Evolutionary conservation across 257 asterid species (phyloP).

Genomic region (Solanum pinnatisectum): DNA sequence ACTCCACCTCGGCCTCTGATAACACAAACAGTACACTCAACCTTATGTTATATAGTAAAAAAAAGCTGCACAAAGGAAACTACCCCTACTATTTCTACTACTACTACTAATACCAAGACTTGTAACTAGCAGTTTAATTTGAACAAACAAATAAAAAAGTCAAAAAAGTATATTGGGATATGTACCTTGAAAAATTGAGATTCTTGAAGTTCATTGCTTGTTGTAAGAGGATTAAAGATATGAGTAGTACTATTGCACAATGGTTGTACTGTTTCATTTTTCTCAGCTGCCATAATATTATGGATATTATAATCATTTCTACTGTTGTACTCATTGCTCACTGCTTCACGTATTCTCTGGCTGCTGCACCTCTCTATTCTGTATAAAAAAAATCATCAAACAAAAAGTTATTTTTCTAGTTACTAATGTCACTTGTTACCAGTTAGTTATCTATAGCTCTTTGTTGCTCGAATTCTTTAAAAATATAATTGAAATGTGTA

Average conservation of each 20-base stretch:
- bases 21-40: constrained; percentile 11
- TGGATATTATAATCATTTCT: constrained; percentile 44
- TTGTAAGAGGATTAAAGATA: constrained; percentile 19
- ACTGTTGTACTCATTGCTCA: constrained; percentile 37
- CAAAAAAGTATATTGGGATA: not conserved
- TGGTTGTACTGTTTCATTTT: constrained; percentile 1
- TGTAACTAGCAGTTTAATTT: not conserved
- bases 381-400: not conserved
- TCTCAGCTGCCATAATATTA: constrained; percentile 19
- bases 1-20: not conserved
- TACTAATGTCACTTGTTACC: not conserved
- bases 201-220: constrained; percentile 18
- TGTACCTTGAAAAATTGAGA: constrained; percentile 64
- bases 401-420: not conserved
- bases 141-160: not conserved
- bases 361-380: constrained; percentile 41
- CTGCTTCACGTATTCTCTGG: constrained; percentile 32
- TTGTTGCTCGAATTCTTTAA: not conserved
- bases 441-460: not conserved
- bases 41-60: not conserved
- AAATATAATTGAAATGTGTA: not conserved
- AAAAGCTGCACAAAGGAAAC: constrained; percentile 16
- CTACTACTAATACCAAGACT: not conserved
- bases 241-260: not conserved
- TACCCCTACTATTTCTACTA: not conserved